Conservation (phyloP, 225 moss, liverwort and hornwort genomes). For the Pleurozium schreberi region DNA sequence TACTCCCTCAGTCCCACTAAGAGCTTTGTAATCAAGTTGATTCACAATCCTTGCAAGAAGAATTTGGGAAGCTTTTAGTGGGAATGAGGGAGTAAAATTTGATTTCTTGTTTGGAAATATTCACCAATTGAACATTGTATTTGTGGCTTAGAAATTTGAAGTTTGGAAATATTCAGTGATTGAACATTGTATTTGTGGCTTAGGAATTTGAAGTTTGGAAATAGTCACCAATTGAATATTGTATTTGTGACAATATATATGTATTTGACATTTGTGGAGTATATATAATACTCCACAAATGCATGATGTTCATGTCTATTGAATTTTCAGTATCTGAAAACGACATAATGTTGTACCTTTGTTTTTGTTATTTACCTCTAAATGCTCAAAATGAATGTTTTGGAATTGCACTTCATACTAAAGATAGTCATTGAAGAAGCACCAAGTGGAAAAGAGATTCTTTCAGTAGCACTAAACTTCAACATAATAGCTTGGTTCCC, state of each 20-base stretch:
- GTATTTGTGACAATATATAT: too few relatives aligned
- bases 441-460: neutral
- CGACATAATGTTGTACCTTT: neutral
- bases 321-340: neutral
- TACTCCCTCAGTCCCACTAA: too few relatives aligned
- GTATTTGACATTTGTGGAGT: too few relatives aligned
- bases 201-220: too few relatives aligned
- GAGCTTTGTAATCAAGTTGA: too few relatives aligned
- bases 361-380: neutral
- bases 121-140: neutral
- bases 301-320: neutral
- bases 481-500: fast-evolving
- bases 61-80: too few relatives aligned
- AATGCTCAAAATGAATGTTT: neutral
- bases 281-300: too few relatives aligned
- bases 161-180: too few relatives aligned
- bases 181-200: too few relatives aligned
- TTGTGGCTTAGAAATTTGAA: neutral
- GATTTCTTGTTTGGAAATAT: neutral
- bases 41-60: too few relatives aligned
- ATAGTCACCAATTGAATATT: too few relatives aligned
- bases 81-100: too few relatives aligned
- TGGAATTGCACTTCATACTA: neutral
- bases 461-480: neutral
- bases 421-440: neutral